These are phyloP conservation scores for Venturiaceae sp. DNA, from an alignment of 2,329 filamentous ascomycete species.

Conservation along the genomic window DNA sequence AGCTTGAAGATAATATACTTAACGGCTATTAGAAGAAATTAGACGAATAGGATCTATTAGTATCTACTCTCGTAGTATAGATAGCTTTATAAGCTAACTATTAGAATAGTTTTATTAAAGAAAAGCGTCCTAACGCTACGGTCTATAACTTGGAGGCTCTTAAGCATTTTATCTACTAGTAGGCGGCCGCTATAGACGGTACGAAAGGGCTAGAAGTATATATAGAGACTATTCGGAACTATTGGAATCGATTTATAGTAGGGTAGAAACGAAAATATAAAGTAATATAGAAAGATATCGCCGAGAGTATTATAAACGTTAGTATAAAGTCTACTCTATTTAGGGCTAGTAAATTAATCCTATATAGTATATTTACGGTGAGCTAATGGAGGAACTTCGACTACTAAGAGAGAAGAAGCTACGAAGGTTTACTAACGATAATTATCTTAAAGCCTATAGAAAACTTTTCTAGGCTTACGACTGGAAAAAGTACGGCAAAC, in stretches of 20 bases:
- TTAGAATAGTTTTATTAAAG: conserved; percentile 6
- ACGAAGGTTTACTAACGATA: too few species aligned
- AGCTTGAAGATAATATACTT: conserved; percentile 7
- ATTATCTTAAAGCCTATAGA: too few species aligned
- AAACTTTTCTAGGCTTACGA: too few species aligned
- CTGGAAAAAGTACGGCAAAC: too few species aligned
- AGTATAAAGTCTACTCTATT: too few species aligned
- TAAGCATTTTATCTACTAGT: conserved; percentile 8
- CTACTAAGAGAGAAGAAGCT: too few species aligned
- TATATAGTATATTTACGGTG: too few species aligned
- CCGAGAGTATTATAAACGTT: too few species aligned
- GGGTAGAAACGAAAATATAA: conserved; percentile 11
- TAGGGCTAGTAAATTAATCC: too few species aligned
- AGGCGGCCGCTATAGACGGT: conserved; percentile 5
- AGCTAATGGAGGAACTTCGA: too few species aligned
- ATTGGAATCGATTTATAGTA: conserved; percentile 12
- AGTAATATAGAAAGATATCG: conserved; percentile 10
- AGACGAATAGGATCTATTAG: conserved; percentile 8
- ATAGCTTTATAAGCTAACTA: conserved; percentile 3
- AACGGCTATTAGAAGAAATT: conserved; percentile 9
- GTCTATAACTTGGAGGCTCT: conserved; percentile 9
- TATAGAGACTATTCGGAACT: conserved; percentile 12
- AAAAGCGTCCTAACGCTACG: conserved; percentile 6
- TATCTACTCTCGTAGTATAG: conserved; percentile 3
- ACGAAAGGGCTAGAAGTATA: conserved; percentile 8